Percentiles rank a stretch among this genome's conserved stretches.
Evolutionary conservation across 257 asterid genomes (phyloP).

Genomic region (Handroanthus guayacan): DNA sequence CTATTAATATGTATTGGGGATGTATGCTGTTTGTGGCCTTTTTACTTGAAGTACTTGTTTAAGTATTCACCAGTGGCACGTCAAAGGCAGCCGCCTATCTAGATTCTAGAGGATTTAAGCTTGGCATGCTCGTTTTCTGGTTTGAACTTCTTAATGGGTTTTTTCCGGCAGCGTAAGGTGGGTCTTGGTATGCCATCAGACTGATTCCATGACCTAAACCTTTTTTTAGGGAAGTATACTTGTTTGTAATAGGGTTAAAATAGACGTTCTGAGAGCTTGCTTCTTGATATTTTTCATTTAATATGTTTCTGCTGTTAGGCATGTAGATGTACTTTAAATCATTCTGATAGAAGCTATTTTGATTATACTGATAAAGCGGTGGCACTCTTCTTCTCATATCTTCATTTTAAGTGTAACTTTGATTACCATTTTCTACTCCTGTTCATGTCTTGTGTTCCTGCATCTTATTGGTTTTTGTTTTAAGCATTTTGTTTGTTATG

Average conservation of each 20-base stretch:
- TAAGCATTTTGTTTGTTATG: slow-evolving; percentile 3
- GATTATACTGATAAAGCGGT: neutral
- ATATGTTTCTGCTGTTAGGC: neutral
- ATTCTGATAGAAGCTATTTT: neutral
- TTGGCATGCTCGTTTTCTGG: slow-evolving; percentile 19
- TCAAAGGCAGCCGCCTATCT: slow-evolving; percentile 9
- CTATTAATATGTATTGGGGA: neutral
- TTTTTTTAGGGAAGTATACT: neutral
- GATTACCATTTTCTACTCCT: neutral
- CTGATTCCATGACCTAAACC: neutral
- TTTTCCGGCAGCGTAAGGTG: neutral
- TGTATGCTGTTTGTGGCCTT: neutral
- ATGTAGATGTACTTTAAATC: neutral
- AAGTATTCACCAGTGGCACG: slow-evolving; percentile 6
- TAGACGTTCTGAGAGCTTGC: neutral
- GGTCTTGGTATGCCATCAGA: neutral
- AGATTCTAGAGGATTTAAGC: neutral
- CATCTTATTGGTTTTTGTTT: neutral
- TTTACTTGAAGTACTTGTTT: neutral
- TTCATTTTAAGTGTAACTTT: neutral
- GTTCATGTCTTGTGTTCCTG: neutral
- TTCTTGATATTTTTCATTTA: neutral
- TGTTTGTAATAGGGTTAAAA: neutral
- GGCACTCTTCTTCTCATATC: neutral
- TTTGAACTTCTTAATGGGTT: slow-evolving; percentile 2